Conservation (phyloP, 257 asterid genomes). For the Solanum pennellii region DNA sequence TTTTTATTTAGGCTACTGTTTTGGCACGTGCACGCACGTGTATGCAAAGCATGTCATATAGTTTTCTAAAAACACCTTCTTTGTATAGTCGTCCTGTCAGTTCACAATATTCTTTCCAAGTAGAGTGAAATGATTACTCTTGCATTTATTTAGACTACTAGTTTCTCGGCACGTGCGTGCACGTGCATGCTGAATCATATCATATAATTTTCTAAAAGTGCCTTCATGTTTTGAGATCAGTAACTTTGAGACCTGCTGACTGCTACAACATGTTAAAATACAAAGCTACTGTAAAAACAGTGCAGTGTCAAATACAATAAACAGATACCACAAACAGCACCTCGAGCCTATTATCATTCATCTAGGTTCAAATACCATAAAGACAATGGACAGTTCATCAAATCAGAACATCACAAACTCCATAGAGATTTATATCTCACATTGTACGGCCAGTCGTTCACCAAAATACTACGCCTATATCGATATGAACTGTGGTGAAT, state of each 20-base stretch:
- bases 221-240: neutral
- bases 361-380: neutral
- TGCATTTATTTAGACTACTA: neutral
- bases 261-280: neutral
- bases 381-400: neutral
- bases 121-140: neutral
- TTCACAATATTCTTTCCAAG: neutral
- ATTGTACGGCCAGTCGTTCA: neutral
- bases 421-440: neutral
- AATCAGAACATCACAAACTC: neutral
- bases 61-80: neutral
- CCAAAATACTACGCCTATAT: neutral
- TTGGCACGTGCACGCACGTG: neutral
- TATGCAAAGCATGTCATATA: neutral
- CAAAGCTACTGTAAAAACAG: neutral
- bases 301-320: neutral
- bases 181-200: neutral
- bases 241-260: neutral
- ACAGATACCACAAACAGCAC: neutral
- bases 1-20: neutral
- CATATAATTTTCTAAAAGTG: neutral
- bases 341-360: neutral
- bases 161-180: neutral
- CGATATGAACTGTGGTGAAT: neutral
- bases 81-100: neutral